These are phyloP conservation scores for Xylariales sp. DNA, from an alignment of 2,329 filamentous ascomycete genomes.

Conservation along the genomic window DNA sequence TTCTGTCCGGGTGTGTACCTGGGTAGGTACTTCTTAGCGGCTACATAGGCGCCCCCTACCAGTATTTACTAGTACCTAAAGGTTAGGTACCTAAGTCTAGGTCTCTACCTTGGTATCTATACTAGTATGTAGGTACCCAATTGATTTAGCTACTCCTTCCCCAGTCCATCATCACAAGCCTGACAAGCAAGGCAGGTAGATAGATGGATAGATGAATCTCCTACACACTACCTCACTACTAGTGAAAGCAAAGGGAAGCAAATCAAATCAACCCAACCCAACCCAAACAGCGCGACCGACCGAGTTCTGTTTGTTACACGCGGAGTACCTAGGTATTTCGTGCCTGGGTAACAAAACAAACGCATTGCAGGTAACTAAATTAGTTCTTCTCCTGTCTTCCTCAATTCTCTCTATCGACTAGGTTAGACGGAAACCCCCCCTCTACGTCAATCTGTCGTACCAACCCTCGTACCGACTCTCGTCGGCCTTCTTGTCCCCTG, in stretches of 20 bases:
- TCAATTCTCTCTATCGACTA: not conserved
- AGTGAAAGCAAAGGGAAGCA: not conserved
- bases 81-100: no score
- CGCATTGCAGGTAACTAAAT: not conserved
- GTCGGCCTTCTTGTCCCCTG: constrained; percentile 21
- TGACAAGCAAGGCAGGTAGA: constrained; percentile 1
- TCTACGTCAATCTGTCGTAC: not conserved
- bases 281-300: no score
- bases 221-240: not conserved
- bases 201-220: not conserved
- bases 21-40: no score
- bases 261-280: not conserved
- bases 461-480: not conserved
- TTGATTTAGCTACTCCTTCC: not conserved
- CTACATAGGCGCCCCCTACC: no score
- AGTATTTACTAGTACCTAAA: no score
- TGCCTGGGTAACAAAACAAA: constrained; percentile 1
- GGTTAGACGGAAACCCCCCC: no score
- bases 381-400: not conserved
- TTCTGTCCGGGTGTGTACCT: no score
- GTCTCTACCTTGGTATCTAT: no score
- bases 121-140: not conserved
- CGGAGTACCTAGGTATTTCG: not conserved
- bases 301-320: not conserved
- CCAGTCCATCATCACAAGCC: constrained; percentile 1